These are phyloP conservation scores for Solanum hybrid DNA, from an alignment of 305 asterid species.

Conservation along the genomic window DNA sequence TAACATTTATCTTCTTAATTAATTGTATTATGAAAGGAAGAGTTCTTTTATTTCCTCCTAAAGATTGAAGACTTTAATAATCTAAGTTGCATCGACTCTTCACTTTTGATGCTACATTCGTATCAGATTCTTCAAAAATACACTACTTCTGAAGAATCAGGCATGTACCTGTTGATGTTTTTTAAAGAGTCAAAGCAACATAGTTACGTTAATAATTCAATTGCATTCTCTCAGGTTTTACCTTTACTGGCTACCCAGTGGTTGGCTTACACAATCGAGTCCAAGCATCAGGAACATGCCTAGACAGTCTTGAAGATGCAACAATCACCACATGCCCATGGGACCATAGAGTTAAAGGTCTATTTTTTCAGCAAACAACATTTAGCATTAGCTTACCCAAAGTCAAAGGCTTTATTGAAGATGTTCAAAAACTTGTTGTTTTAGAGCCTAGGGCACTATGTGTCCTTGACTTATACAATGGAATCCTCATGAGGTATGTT, in stretches of 20 bases:
- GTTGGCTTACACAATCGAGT: constrained; percentile 15
- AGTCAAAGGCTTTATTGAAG: constrained; percentile 18
- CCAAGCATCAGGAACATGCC: constrained; percentile 23
- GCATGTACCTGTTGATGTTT: neutral
- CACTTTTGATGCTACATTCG: neutral
- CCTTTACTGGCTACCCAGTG: constrained; percentile 17
- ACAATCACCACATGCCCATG: constrained; percentile 12
- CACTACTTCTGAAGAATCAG: rapidly evolving
- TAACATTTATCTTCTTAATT: neutral
- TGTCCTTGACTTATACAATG: constrained; percentile 9
- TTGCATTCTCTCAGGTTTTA: neutral
- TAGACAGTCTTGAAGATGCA: constrained; percentile 8
- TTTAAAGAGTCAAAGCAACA: neutral
- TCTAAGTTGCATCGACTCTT: neutral
- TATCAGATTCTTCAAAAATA: neutral
- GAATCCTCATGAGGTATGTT: constrained; percentile 17
- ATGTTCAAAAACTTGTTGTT: constrained; percentile 3
- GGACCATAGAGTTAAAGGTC: constrained; percentile 21
- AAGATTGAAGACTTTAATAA: neutral
- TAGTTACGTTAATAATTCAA: neutral
- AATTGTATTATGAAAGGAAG: too few relatives aligned
- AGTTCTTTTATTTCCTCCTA: neutral
- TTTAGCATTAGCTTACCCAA: constrained; percentile 15
- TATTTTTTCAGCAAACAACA: constrained; percentile 10
- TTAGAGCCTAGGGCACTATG: constrained; percentile 12